phyloP scores from a whole-genome alignment of 164 flowering plant species.

The Tetrastigma voinierianum region DNA sequence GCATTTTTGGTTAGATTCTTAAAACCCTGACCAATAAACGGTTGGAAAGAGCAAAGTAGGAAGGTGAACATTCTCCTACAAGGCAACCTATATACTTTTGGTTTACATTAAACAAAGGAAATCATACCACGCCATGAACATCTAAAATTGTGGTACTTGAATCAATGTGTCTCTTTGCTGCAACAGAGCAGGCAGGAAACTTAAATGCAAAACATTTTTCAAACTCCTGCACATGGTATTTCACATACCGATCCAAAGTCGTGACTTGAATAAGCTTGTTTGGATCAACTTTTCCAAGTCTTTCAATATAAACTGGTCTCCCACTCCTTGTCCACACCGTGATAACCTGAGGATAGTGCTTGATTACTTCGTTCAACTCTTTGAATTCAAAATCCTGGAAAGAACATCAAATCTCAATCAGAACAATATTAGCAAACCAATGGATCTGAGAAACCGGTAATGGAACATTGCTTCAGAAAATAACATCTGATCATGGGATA shows the following conservation, averaged over 20 bases:
- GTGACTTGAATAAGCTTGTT: constrained; percentile 73
- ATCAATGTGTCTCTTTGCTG: constrained; percentile 69
- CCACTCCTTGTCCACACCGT: constrained; percentile 87
- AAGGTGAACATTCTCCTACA: background rate
- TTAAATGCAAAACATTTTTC: constrained; percentile 58
- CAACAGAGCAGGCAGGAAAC: constrained; percentile 85
- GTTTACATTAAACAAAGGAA: background rate
- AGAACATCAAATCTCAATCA: constrained; percentile 4
- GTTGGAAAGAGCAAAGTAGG: background rate
- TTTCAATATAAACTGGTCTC: constrained; percentile 76
- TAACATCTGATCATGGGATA: background rate
- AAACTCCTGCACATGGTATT: constrained; percentile 77
- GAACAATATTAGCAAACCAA: no score
- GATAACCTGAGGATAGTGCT: constrained; percentile 75
- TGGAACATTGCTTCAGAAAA: no score
- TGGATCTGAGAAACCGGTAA: no score
- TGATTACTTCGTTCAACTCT: constrained; percentile 61
- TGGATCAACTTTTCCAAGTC: constrained; percentile 64
- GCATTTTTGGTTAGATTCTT: constrained; percentile 37
- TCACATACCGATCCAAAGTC: constrained; percentile 67
- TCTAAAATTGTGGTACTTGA: constrained; percentile 74
- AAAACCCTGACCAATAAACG: constrained; percentile 21
- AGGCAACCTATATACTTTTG: background rate
- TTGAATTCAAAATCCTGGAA: constrained; percentile 67
- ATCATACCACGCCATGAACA: constrained; percentile 78